Evolutionary conservation across 1,139 yeast genomes (phyloP).

Genomic region (Williopsis jadinii): DNA sequence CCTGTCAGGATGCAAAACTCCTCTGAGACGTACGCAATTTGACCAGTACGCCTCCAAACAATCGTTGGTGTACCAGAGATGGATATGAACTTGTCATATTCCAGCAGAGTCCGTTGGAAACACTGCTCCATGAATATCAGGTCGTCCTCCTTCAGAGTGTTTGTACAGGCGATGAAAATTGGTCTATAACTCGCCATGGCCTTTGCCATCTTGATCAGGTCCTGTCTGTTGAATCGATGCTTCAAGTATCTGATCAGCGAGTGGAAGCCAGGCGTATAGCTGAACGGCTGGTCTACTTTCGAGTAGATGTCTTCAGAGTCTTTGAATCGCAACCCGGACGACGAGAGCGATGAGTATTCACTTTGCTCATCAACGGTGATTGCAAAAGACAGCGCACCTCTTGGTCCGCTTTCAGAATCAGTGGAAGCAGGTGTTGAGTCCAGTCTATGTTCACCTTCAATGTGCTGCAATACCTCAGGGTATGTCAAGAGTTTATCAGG

Average conservation of each 20-base stretch:
- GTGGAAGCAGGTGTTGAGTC: conserved; percentile 28
- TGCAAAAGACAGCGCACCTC: conserved; percentile 46
- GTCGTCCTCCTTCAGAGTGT: conserved; percentile 82
- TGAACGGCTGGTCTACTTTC: conserved; percentile 65
- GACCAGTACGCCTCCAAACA: conserved; percentile 94
- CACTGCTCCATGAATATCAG: conserved; percentile 94
- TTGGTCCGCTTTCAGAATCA: conserved; percentile 4
- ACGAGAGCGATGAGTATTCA: conserved; percentile 11
- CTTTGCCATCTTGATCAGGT: conserved; percentile 77
- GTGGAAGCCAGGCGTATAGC: conserved; percentile 89
- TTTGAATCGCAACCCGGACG: conserved; percentile 34
- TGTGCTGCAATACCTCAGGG: conserved; percentile 49
- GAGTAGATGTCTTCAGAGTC: conserved; percentile 82
- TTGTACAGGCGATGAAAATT: conserved; percentile 86
- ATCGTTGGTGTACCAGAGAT: conserved; percentile 91
- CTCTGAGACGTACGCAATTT: conserved; percentile 87
- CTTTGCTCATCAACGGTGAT: conserved; percentile 33
- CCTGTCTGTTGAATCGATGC: conserved; percentile 59
- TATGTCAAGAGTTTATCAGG: conserved; percentile 30
- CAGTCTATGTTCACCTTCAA: conserved; percentile 35
- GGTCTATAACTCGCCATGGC: conserved; percentile 89
- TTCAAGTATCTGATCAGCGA: conserved; percentile 68
- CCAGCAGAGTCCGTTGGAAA: conserved; percentile 83
- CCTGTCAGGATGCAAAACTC: conserved; percentile 90
- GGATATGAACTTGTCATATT: conserved; percentile 78